Evolutionary conservation across 495 filamentous ascomycete genomes (phyloP).

Genomic region (Acidiella bohemica): DNA sequence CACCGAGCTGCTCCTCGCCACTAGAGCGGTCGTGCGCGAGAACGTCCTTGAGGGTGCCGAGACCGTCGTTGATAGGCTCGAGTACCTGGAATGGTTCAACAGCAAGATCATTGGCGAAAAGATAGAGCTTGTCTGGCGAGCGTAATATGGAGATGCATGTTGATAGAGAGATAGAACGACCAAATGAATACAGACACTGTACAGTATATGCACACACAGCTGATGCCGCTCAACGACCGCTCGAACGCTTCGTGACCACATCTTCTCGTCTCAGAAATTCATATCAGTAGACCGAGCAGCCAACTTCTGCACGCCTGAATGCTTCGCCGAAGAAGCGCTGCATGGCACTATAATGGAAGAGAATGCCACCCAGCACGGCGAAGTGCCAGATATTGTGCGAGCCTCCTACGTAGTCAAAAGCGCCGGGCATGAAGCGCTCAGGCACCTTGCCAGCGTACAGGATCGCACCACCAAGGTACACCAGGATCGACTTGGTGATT

Average conservation of each 20-base stretch:
- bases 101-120: conserved; percentile 22
- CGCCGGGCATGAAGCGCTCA: conserved; percentile 81
- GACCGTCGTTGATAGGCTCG: conserved; percentile 27
- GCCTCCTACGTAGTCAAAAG: conserved; percentile 87
- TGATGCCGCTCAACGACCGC: too few species aligned
- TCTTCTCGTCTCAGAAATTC: too few species aligned
- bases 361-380: conserved; percentile 87
- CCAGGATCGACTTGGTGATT: conserved; percentile 65
- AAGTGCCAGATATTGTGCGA: conserved; percentile 98
- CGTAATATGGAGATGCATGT: too few species aligned
- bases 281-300: conserved; percentile 35
- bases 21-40: conserved; percentile 27
- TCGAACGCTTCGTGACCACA: too few species aligned
- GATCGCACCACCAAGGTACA: conserved; percentile 72
- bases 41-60: conserved; percentile 33
- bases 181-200: too few species aligned
- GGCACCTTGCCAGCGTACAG: conserved; percentile 92
- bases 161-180: too few species aligned
- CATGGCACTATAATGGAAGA: conserved; percentile 95
- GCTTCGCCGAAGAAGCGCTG: conserved; percentile 80
- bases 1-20: conserved; percentile 29
- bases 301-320: conserved; percentile 55
- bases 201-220: too few species aligned
- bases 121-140: conserved; percentile 18
- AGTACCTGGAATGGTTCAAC: conserved; percentile 41